Conservation (phyloP, 2,329 filamentous ascomycete genomes). For the Aspergillus sp. region DNA sequence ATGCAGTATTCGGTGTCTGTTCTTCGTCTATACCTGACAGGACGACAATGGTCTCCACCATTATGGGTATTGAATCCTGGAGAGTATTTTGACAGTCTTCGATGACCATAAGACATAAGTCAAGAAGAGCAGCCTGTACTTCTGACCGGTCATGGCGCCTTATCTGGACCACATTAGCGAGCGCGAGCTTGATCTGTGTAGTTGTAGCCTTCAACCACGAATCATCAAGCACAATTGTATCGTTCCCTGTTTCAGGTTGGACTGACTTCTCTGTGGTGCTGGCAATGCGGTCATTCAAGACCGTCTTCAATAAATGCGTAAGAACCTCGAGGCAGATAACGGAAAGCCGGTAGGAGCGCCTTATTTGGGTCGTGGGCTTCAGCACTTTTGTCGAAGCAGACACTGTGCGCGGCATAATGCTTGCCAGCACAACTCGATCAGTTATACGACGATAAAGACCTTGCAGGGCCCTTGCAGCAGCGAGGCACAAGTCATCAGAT, state of each 20-base stretch:
- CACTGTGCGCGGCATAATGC: conserved; percentile 79
- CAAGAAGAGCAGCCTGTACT: conserved; percentile 61
- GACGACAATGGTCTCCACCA: conserved; percentile 75
- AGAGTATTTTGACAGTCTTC: conserved; percentile 73
- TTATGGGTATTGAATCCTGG: conserved; percentile 59
- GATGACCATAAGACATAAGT: conserved; percentile 66
- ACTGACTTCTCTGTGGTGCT: conserved; percentile 12
- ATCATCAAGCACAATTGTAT: conserved; percentile 37
- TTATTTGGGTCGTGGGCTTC: conserved; percentile 58
- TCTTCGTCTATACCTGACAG: conserved; percentile 50
- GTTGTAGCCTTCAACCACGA: conserved; percentile 76
- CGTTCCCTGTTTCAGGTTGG: conserved; percentile 21
- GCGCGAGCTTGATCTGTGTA: conserved; percentile 72
- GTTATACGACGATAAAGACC: conserved; percentile 58
- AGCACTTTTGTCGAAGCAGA: conserved; percentile 73
- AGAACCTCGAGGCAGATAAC: conserved; percentile 56
- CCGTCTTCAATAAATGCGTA: conserved; percentile 36
- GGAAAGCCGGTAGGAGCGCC: conserved; percentile 58
- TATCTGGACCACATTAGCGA: conserved; percentile 70
- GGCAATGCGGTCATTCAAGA: conserved; percentile 42
- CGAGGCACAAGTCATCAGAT: conserved; percentile 62
- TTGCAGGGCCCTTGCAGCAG: conserved; percentile 60
- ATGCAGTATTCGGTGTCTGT: conserved; percentile 30
- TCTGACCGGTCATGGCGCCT: conserved; percentile 63
- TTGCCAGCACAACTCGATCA: conserved; percentile 69